These are phyloP conservation scores for Neurospora terricola DNA, from an alignment of 495 filamentous ascomycete genomes.

Conservation along the genomic window DNA sequence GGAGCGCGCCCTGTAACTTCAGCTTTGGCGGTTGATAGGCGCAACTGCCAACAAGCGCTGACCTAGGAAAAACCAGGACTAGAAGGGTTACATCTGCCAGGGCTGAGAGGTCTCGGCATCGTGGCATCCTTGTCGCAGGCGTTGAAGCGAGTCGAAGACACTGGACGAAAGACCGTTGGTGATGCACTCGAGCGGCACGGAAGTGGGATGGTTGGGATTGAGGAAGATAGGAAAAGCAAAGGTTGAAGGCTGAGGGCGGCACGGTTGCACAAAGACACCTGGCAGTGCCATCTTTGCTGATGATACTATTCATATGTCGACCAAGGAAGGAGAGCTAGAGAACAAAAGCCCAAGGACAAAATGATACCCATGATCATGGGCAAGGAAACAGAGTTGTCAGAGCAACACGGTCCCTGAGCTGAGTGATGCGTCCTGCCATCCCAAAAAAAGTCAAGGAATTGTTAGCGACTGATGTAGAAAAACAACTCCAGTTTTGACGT, in stretches of 20 bases:
- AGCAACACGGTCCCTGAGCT: not conserved
- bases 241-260: not conserved
- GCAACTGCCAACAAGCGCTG: not conserved
- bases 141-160: not conserved
- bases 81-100: not conserved
- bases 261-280: not conserved
- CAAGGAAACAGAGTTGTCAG: not conserved
- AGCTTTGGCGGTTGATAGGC: not conserved
- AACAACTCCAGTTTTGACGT: not conserved
- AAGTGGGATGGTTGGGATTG: not conserved
- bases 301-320: not conserved
- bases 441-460: too few relatives aligned
- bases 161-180: not conserved
- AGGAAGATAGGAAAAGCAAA: not conserved
- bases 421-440: not conserved
- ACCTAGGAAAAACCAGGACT: not conserved
- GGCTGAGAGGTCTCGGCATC: not conserved
- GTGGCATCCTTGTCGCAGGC: not conserved
- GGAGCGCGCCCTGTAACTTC: not conserved
- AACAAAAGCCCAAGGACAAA: not conserved
- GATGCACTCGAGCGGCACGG: not conserved
- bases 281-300: not conserved
- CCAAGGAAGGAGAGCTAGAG: too few relatives aligned
- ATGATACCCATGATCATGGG: too few relatives aligned
- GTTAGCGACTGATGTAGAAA: not conserved